These are phyloP conservation scores for Bryum argenteum DNA, from an alignment of 225 moss, liverwort and hornwort genomes.

Conservation along the genomic window DNA sequence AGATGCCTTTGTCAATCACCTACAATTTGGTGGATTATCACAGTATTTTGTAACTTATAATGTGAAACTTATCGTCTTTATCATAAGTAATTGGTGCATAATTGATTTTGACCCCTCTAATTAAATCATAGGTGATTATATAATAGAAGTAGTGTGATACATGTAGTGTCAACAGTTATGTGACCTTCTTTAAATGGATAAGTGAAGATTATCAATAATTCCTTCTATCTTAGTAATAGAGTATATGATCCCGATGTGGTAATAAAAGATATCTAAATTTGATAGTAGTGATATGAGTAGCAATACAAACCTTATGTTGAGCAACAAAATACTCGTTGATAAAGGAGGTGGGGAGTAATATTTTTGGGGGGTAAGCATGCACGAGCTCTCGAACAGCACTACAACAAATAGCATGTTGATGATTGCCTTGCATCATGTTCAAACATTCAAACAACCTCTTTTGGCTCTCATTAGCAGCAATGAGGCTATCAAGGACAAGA, in stretches of 20 bases:
- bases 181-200: too few species aligned
- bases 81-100: background rate
- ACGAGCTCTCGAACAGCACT: constrained; percentile 68
- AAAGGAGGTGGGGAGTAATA: constrained; percentile 58
- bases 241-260: too few species aligned
- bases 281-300: background rate
- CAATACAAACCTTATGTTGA: constrained; percentile 28
- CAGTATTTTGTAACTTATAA: background rate
- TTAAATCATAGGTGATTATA: background rate
- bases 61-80: background rate
- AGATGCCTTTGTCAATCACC: background rate
- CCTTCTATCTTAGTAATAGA: too few species aligned
- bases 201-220: too few species aligned
- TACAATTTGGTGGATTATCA: constrained; percentile 3
- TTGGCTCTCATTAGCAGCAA: constrained; percentile 68
- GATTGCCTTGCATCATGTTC: constrained; percentile 32
- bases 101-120: too few species aligned
- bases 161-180: too few species aligned
- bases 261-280: background rate
- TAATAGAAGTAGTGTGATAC: too few species aligned
- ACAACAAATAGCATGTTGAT: constrained; percentile 60
- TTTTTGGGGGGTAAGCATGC: constrained; percentile 64
- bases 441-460: constrained; percentile 56
- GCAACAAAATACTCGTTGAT: constrained; percentile 44
- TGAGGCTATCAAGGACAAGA: constrained; percentile 35